Conservation (phyloP, 345 rosid species). For the Rhodamnia rubescens region DNA sequence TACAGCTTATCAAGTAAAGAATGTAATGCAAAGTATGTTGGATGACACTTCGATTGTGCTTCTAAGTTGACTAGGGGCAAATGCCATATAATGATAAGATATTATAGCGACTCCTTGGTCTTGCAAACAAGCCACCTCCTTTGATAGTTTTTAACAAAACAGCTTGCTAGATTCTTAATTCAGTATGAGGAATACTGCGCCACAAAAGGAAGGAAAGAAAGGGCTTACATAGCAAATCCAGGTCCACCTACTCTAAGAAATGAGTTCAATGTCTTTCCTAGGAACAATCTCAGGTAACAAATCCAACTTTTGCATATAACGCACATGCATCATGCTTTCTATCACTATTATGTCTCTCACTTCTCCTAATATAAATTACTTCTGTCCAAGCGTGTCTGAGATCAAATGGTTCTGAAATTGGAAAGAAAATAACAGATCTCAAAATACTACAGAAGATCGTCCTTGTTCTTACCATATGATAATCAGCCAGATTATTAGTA, state of each 20-base stretch:
- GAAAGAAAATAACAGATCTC: not conserved
- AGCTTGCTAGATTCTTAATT: not conserved
- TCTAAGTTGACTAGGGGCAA: not conserved
- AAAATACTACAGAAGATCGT: not conserved
- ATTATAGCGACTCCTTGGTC: not conserved
- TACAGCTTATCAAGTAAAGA: not conserved
- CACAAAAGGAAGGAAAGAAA: not conserved
- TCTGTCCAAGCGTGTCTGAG: not conserved
- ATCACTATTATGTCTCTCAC: not conserved
- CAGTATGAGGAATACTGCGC: not conserved
- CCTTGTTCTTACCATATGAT: conserved; percentile 43
- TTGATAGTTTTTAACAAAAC: not conserved
- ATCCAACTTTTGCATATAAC: not conserved
- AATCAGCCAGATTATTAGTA: conserved; percentile 56
- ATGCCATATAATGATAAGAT: not conserved
- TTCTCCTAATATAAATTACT: not conserved
- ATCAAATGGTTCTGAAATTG: not conserved
- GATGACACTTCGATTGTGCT: not conserved
- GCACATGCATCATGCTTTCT: not conserved
- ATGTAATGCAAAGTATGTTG: not conserved
- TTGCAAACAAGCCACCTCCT: not conserved
- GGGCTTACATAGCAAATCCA: not conserved
- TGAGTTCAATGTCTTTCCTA: not conserved
- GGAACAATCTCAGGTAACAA: not conserved
- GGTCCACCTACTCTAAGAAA: not conserved